phyloP scores from a whole-genome alignment of 768 basidiomycete genomes.

The Hortiboletus campestris region DNA sequence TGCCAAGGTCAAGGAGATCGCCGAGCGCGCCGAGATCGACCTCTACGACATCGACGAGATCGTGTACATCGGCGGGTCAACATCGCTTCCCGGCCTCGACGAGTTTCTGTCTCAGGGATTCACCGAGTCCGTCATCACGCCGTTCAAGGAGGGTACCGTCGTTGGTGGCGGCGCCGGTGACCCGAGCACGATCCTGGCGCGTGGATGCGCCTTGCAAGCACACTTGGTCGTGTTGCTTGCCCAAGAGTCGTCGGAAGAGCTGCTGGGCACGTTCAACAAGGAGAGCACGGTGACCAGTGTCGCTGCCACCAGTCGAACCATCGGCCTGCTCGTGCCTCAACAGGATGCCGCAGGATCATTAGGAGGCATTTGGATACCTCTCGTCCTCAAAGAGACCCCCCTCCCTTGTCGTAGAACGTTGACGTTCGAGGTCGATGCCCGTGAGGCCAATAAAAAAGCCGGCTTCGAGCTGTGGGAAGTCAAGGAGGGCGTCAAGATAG shows the following conservation, averaged over 20 bases:
- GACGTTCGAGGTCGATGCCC: slow-evolving; percentile 54
- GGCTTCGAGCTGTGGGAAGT: slow-evolving; percentile 80
- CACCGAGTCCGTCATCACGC: slow-evolving; percentile 58
- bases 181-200: slow-evolving; percentile 72
- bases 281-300: slow-evolving; percentile 42
- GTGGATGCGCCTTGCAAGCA: slow-evolving; percentile 78
- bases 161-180: slow-evolving; percentile 73
- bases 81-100: slow-evolving; percentile 73
- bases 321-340: slow-evolving; percentile 65
- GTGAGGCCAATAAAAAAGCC: slow-evolving; percentile 37
- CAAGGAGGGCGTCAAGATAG: slow-evolving; percentile 61
- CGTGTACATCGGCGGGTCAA: slow-evolving; percentile 75
- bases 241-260: slow-evolving; percentile 48
- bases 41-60: slow-evolving; percentile 72
- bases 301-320: slow-evolving; percentile 57
- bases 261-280: slow-evolving; percentile 49
- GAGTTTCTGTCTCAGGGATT: slow-evolving; percentile 55
- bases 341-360: slow-evolving; percentile 39
- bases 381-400: slow-evolving; percentile 69
- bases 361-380: slow-evolving; percentile 64
- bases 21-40: slow-evolving; percentile 52
- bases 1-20: slow-evolving; percentile 49
- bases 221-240: slow-evolving; percentile 53
- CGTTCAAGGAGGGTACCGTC: slow-evolving; percentile 64
- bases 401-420: slow-evolving; percentile 64